Conservation (phyloP, 2,329 filamentous ascomycete genomes). For the Fusarium incarnatum region DNA sequence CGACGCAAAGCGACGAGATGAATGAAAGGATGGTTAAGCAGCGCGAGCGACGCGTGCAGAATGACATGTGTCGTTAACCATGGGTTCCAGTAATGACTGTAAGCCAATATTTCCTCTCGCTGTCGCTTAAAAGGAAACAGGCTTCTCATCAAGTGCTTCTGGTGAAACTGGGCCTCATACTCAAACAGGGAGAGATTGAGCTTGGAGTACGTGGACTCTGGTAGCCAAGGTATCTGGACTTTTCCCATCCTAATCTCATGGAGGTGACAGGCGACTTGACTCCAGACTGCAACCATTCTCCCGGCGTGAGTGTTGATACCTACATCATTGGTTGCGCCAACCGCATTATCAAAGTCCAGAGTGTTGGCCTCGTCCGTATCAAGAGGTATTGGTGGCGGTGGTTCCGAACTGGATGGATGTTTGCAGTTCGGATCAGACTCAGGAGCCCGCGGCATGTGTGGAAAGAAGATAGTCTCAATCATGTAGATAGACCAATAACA, state of each 20-base stretch:
- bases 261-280: slow-evolving; percentile 5
- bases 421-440: neutral
- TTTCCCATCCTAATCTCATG: slow-evolving; percentile 5
- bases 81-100: slow-evolving; percentile 11
- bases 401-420: neutral
- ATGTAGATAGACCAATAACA: slow-evolving; percentile 10
- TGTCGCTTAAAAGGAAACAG: slow-evolving; percentile 8
- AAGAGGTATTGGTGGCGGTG: neutral
- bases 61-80: slow-evolving; percentile 17
- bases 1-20: slow-evolving; percentile 12
- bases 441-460: neutral
- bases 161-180: slow-evolving; percentile 17
- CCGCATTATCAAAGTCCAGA: slow-evolving; percentile 6
- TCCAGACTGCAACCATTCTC: neutral
- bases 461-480: slow-evolving; percentile 6
- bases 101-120: neutral
- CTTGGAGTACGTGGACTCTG: slow-evolving; percentile 12
- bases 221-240: slow-evolving; percentile 9
- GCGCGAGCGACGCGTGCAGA: slow-evolving; percentile 13
- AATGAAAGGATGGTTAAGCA: slow-evolving; percentile 12
- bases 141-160: slow-evolving; percentile 16
- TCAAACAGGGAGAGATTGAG: slow-evolving; percentile 15
- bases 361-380: neutral
- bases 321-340: neutral
- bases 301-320: slow-evolving; percentile 9